Evolutionary conservation across 495 filamentous ascomycete species (phyloP), one percentile per base, ranked within the genome.

Genomic region (Extremus antarcticus): DNA sequence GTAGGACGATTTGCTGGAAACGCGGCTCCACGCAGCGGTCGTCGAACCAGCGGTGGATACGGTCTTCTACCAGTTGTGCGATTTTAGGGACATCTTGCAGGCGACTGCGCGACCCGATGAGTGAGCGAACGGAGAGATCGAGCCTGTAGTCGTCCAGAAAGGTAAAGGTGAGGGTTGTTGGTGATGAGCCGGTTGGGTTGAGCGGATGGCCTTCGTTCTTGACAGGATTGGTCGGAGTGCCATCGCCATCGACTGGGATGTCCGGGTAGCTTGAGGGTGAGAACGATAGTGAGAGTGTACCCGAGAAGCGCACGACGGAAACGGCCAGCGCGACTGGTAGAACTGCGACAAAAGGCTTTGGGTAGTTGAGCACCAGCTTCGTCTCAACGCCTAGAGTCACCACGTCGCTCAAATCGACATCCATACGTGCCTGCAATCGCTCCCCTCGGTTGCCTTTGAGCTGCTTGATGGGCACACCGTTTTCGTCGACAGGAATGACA

Each of bases 1-100:
- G 92, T 23, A 98, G 71, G 8, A 86, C 88, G 38, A 98, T 91
- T 51, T 97, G 88, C 65, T 98, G 92, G 57, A 98, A 95, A 22
- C 89, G 78, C 10, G 92, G 92, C 71, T 97, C 92, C 1, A 98
- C 92, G 52, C 86, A 88, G 25, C 92, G 81, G 64, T 97, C 92
- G 66, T 98, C 92, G 61, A 98, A 95, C 92, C 92, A 98, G 23
- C 85, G 81, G 66, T 97, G 92, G 7, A 98, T 77, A 8, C 91
- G 78, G 3, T 83, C 82, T 69, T 98, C 92, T 39, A 98, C 84
- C 2, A 98, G 76, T 66, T 96, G 90, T 0, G 94, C 94, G 48
- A 98, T 94, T 67, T 98, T 98, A 11, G 92, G 92, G 13, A 98
- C 88, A 71, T 98, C 94, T 67, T 96, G 91, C 11, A 98, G 72